Conservation (phyloP, 139 green algal species). For the Micromonas commoda region DNA sequence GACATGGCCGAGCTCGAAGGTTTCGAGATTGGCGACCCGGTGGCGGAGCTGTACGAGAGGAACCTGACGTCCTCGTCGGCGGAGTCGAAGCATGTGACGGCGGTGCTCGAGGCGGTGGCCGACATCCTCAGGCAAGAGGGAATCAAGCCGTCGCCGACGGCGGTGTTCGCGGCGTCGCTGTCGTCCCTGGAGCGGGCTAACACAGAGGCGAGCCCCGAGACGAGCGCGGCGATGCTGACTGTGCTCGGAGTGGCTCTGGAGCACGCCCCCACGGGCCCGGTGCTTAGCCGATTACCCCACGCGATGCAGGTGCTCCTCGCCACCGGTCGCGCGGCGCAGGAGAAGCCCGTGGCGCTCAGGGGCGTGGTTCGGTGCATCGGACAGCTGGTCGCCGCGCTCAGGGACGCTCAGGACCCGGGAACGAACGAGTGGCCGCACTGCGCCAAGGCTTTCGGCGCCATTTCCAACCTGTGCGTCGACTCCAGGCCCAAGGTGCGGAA, state of each 20-base stretch:
- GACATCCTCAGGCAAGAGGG: constrained; percentile 56
- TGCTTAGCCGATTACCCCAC: neutral
- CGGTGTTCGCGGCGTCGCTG: constrained; percentile 76
- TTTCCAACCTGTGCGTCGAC: constrained; percentile 6
- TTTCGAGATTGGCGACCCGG: constrained; percentile 11
- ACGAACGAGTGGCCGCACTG: neutral
- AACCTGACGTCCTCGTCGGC: constrained; percentile 25
- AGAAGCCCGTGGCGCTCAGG: neutral
- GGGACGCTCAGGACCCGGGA: neutral
- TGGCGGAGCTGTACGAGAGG: neutral
- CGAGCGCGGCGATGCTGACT: neutral
- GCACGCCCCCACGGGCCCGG: neutral
- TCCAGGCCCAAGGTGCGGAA: constrained; percentile 16
- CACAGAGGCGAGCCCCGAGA: constrained; percentile 34
- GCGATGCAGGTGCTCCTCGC: neutral
- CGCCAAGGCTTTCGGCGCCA: neutral
- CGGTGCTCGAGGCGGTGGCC: constrained; percentile 53
- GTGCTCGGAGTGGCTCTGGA: neutral
- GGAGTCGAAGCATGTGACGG: constrained; percentile 48
- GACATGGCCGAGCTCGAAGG: neutral
- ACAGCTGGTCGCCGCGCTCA: neutral
- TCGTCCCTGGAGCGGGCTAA: constrained; percentile 57
- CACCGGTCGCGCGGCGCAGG: neutral
- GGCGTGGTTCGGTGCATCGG: constrained; percentile 2
- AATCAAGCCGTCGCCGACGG: constrained; percentile 58